Evolutionary conservation across 2,329 filamentous ascomycete species (phyloP), one percentile per base, ranked within the genome.

Genomic region (Ophiostoma sp.): DNA sequence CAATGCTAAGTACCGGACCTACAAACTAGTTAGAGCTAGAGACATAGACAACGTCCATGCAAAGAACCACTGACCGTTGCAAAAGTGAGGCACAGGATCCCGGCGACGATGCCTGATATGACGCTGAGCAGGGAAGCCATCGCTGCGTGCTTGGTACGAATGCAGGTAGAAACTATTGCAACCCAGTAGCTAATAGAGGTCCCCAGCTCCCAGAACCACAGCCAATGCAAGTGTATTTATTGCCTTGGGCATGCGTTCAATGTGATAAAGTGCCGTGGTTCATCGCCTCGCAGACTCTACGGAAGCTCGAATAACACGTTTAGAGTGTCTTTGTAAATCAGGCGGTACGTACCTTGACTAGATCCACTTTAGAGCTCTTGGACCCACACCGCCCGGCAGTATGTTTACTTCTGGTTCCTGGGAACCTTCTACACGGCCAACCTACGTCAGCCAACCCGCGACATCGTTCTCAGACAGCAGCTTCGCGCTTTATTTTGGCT

Each of bases 311-410:
- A 60, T 65, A 45, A 60, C 40, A 65, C 63, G 62, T 65, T 55
- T 9, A 55, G 18, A 55, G 49, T 36, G 49, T 55, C 18, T 18
- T n/a, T 55, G 49, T 27, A 11, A 55, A 36, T 27, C n/a, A 11
- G 49, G 18, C 49, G 49, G 67, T 41, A 47, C 58, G 38, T 38
- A 63, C 38, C 60, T 36, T 9, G 55, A 38, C 38, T 38, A 8
- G 38, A 41, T 8, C 58, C 58, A 62, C 58, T 12, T 14, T 38
- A 12, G 38, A 62, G 38, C 36, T 49, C 7, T 27, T 38, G 11
- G 40, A 3, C 49, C 62, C 18, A 38, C 27, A 72, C 72, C 72
- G 72, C 72, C 71, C 72, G 72, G 72, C 72, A 73, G 49, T 70
- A 72, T 38, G 60, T 66, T 44, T 66, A 36, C 11, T 52, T 62